A percentile compares a stretch with the other conserved stretches of the same genome.
Conservation (phyloP, 2,329 filamentous ascomycete genomes). For the Colletotrichum chrysophilum region DNA sequence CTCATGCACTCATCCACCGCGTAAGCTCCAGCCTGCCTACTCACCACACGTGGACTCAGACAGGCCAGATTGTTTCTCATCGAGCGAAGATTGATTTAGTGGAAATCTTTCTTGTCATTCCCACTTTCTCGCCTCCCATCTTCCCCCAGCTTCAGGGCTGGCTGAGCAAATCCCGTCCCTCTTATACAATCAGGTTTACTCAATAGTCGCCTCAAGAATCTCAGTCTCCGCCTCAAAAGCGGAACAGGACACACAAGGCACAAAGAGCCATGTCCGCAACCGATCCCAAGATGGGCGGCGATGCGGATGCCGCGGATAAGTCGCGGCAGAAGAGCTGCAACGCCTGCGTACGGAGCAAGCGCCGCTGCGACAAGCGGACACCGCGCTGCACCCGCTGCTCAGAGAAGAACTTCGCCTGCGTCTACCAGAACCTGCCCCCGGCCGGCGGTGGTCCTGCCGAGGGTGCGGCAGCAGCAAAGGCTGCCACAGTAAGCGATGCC, state of each 20-base stretch:
- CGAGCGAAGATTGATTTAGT: not conserved
- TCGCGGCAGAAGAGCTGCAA: slow-evolving; percentile 59
- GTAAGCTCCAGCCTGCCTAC: not conserved
- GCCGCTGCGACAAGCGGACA: slow-evolving; percentile 50
- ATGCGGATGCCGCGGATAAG: slow-evolving; percentile 29
- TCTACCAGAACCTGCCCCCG: slow-evolving; percentile 43
- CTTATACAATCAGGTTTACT: not conserved
- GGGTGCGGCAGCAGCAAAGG: not conserved
- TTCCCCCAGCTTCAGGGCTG: not conserved
- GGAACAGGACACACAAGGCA: not conserved
- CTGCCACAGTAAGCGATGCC: not conserved
- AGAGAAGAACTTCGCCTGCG: slow-evolving; percentile 45
- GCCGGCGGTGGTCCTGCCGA: not conserved
- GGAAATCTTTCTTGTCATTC: not conserved
- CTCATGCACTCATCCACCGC: not conserved
- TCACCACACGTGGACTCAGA: not conserved
- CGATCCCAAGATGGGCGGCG: not conserved
- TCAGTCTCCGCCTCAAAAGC: not conserved
- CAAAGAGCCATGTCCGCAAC: not conserved
- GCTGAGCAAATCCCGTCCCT: not conserved
- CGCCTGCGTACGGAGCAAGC: slow-evolving; percentile 51
- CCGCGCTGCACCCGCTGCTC: slow-evolving; percentile 48
- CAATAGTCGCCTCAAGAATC: not conserved
- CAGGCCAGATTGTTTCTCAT: not conserved
- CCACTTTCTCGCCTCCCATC: not conserved